Conservation (phyloP, 345 rosid species). For the Euclidium syriacum region DNA sequence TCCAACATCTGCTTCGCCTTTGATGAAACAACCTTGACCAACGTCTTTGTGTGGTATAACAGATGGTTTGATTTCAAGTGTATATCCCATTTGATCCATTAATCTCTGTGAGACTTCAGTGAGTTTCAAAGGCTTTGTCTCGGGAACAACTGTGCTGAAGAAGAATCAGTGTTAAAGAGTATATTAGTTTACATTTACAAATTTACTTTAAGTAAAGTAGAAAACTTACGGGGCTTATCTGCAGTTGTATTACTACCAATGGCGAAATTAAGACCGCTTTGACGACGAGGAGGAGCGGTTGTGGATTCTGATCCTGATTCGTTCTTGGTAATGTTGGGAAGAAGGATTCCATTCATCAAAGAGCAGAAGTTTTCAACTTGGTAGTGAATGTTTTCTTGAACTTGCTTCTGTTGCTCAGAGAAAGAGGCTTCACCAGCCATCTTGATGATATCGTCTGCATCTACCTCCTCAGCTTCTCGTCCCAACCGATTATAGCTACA, state of each 20-base stretch:
- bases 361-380: constrained; percentile 58
- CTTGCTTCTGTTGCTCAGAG: constrained; percentile 73
- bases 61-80: constrained; percentile 63
- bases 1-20: constrained; percentile 76
- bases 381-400: constrained; percentile 72
- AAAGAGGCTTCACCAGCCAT: constrained; percentile 74
- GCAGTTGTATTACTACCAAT: constrained; percentile 40
- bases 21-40: constrained; percentile 73
- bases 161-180: constrained; percentile 26
- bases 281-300: constrained; percentile 39
- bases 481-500: constrained; percentile 83
- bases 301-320: constrained; percentile 12
- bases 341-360: constrained; percentile 67
- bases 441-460: constrained; percentile 78
- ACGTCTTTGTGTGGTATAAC: constrained; percentile 74
- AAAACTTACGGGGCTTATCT: constrained; percentile 46
- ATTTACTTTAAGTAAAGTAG: not conserved
- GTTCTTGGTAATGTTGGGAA: constrained; percentile 33
- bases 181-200: not conserved
- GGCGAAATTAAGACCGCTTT: constrained; percentile 81
- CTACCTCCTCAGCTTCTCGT: constrained; percentile 64
- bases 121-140: constrained; percentile 58
- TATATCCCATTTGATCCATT: constrained; percentile 67
- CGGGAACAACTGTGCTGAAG: constrained; percentile 76
- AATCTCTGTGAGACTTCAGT: constrained; percentile 56